phyloP scores from a whole-genome alignment of 192 early-diverging fungal species.

The Coemansia sp. region DNA sequence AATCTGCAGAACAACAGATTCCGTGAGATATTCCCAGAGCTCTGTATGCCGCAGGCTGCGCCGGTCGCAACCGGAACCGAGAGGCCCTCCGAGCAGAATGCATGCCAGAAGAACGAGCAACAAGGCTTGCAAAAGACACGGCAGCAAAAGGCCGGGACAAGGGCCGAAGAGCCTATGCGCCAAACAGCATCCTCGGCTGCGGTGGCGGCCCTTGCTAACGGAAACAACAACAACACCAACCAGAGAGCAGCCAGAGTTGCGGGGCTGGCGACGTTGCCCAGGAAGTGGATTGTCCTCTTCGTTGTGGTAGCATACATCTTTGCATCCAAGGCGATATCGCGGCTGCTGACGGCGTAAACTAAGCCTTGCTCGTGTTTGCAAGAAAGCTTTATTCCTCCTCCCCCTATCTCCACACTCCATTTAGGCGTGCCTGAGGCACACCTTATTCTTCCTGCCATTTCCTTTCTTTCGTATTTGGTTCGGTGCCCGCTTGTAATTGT shows the following conservation, averaged over 20 bases:
- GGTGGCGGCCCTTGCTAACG: constrained; percentile 12
- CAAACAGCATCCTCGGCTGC: neutral
- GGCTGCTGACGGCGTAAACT: constrained; percentile 38
- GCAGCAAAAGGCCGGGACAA: neutral
- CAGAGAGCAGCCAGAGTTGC: constrained; percentile 15
- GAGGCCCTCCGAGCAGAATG: neutral
- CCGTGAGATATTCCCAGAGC: constrained; percentile 80
- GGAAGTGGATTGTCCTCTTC: constrained; percentile 49
- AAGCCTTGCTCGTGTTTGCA: neutral
- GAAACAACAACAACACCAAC: constrained; percentile 4
- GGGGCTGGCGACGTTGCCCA: constrained; percentile 21
- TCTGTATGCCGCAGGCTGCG: constrained; percentile 59
- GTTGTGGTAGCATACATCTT: constrained; percentile 45
- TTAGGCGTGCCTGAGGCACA: no score
- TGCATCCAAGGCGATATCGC: constrained; percentile 40
- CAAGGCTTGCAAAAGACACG: neutral
- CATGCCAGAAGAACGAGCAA: neutral
- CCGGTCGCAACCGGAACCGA: neutral
- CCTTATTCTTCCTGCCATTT: no score
- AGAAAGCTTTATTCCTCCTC: neutral
- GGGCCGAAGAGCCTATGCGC: neutral
- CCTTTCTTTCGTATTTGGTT: neutral
- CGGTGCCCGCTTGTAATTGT: constrained; percentile 15
- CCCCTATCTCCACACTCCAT: neutral
- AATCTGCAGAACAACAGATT: constrained; percentile 79